Base-by-base conservation (phyloP, 371 early-diverging fungal genomes). In the Rhizomucor miehei region DNA sequence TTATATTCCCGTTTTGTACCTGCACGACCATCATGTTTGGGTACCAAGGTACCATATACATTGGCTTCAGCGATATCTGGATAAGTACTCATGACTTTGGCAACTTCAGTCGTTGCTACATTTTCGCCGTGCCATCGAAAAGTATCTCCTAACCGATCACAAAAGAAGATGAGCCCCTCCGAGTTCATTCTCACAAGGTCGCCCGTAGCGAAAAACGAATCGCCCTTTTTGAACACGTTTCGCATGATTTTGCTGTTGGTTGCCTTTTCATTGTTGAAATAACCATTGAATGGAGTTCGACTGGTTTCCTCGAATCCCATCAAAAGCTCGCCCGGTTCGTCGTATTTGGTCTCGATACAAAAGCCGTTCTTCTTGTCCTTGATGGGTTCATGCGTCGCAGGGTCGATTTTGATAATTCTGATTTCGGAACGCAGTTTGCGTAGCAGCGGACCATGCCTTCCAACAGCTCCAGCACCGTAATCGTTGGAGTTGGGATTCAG, bases 71-170 rank as follows among this genome's bases (percentile, higher is more conserved):
- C 60, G 13, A 88, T 66, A 34, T 66, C 82, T 1, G 86, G 82
- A 53, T 77, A 85, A 0, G 62, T 45, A 6, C 77, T 75, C 9
- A 89, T 39, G 1, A 69, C 82, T 46, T 78, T 77, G 2, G 82
- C 76, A 1, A 89, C 86, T 63, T 89, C 88, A 6, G 77, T 72
- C 11, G 88, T 84, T 8, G 84, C 71, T 14, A 87, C 86, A 49
- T 87, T 87, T 60, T 87, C 88, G 16, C 81, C 70, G 40, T 86
- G 83, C 87, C 88, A 87, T 11, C 88, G 71, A 71, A 88, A 90
- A 0, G 89, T 85, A 41, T 90, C 89, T 3, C 89, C 89, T 17
- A 83, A 62, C 20, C 91, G 83, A 47, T 89, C 89, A 13, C 81
- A 81, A 73, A 90, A 89, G 67, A 80, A 87, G 59, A 71, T 84